A percentile compares a stretch with the other conserved stretches of the same genome.
These are phyloP conservation scores for Cladophialophora carrionii DNA, from an alignment of 2,329 filamentous ascomycete species.

Conservation along the genomic window DNA sequence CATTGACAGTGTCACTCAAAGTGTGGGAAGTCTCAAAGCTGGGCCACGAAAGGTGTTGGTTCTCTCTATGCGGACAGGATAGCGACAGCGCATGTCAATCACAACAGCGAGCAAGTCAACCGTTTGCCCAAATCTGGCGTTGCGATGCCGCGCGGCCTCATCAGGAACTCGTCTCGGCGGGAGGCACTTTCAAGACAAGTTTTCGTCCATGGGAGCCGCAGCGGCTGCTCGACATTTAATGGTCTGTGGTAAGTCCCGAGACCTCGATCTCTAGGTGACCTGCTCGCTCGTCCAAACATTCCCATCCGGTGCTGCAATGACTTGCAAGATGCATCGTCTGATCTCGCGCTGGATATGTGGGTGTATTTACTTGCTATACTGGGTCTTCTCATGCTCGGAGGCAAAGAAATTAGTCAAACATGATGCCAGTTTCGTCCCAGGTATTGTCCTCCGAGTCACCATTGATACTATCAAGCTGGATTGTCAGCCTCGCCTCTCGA, in stretches of 20 bases:
- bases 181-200: neutral
- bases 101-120: conserved; percentile 5
- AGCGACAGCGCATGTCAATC: conserved; percentile 5
- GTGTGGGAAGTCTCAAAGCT: neutral
- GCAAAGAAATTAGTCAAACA: conserved; percentile 27
- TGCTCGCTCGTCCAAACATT: neutral
- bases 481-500: conserved; percentile 53
- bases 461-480: conserved; percentile 49
- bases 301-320: neutral
- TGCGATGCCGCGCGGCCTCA: neutral
- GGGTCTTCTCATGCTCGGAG: neutral
- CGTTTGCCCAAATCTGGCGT: neutral
- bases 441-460: conserved; percentile 54
- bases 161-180: neutral
- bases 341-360: conserved; percentile 6
- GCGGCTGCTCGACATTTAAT: neutral
- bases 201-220: no score
- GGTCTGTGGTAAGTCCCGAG: neutral
- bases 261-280: neutral
- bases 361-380: neutral
- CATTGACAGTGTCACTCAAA: conserved; percentile 9
- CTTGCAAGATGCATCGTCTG: neutral
- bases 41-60: neutral
- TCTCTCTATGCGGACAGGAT: neutral
- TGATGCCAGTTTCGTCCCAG: conserved; percentile 42